phyloP scores from a whole-genome alignment of 1,139 yeast genomes.

The Hansenula lynferdii region DNA sequence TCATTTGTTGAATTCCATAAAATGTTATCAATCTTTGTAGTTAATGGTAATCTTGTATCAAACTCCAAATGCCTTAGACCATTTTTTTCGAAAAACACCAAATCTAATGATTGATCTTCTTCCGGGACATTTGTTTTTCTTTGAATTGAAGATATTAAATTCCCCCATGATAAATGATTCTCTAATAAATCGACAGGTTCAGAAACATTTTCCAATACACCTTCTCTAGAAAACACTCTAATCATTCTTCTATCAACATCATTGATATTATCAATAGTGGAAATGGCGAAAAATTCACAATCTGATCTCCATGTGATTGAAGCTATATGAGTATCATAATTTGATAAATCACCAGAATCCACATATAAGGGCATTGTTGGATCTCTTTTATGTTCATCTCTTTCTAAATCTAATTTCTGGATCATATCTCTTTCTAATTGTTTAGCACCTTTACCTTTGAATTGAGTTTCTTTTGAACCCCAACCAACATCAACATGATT shows the following conservation, averaged over 20 bases:
- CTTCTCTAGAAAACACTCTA: constrained; percentile 78
- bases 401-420: constrained; percentile 64
- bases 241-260: constrained; percentile 63
- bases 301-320: constrained; percentile 93
- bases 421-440: constrained; percentile 62
- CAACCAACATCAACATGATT: constrained; percentile 97
- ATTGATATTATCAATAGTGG: constrained; percentile 47
- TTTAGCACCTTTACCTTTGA: constrained; percentile 88
- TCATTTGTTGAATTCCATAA: constrained; percentile 87
- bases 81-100: constrained; percentile 87
- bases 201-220: constrained; percentile 74
- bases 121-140: constrained; percentile 35
- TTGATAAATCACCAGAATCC: constrained; percentile 62
- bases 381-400: constrained; percentile 63
- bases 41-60: constrained; percentile 55
- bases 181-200: constrained; percentile 89
- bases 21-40: constrained; percentile 44
- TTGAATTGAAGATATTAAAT: constrained; percentile 79
- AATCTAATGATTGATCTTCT: constrained; percentile 30
- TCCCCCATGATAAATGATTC: constrained; percentile 80
- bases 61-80: constrained; percentile 92
- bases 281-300: constrained; percentile 74
- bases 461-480: constrained; percentile 98
- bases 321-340: constrained; percentile 41
- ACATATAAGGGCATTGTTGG: constrained; percentile 84